Percentiles rank a stretch among this genome's conserved stretches.
Conservation (phyloP, 495 filamentous ascomycete genomes). For the Penicillium subrubescens region DNA sequence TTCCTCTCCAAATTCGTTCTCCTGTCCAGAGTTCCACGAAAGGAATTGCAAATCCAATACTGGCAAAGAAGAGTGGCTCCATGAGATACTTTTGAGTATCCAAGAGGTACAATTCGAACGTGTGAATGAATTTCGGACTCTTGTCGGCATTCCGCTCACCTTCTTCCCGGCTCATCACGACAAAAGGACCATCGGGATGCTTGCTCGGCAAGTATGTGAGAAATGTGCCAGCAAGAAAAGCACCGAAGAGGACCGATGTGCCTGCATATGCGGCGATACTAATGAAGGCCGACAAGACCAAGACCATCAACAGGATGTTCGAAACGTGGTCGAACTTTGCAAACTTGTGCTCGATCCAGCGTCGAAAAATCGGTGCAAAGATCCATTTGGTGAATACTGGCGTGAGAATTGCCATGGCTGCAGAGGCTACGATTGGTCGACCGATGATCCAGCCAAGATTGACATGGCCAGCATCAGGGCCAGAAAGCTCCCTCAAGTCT, state of each 20-base stretch:
- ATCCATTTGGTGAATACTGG: constrained; percentile 50
- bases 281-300: constrained; percentile 51
- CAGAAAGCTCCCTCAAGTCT: constrained; percentile 39
- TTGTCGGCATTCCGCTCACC: constrained; percentile 45
- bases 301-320: constrained; percentile 42
- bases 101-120: constrained; percentile 36
- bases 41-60: constrained; percentile 75
- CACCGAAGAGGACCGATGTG: constrained; percentile 66
- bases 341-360: constrained; percentile 35
- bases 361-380: constrained; percentile 45
- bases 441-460: constrained; percentile 48
- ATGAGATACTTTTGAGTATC: constrained; percentile 55
- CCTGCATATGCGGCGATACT: constrained; percentile 59
- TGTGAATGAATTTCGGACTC: constrained; percentile 38
- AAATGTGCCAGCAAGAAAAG: constrained; percentile 64
- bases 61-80: constrained; percentile 72
- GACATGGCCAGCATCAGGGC: constrained; percentile 24
- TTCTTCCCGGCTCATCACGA: constrained; percentile 36
- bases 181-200: constrained; percentile 35
- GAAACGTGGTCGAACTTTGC: constrained; percentile 34
- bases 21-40: constrained; percentile 65
- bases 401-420: constrained; percentile 53
- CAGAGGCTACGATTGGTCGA: constrained; percentile 57
- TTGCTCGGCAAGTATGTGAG: constrained; percentile 51
- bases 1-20: constrained; percentile 65